phyloP scores from a whole-genome alignment of 2,329 filamentous ascomycete species.

The Colletotrichum lentis region DNA sequence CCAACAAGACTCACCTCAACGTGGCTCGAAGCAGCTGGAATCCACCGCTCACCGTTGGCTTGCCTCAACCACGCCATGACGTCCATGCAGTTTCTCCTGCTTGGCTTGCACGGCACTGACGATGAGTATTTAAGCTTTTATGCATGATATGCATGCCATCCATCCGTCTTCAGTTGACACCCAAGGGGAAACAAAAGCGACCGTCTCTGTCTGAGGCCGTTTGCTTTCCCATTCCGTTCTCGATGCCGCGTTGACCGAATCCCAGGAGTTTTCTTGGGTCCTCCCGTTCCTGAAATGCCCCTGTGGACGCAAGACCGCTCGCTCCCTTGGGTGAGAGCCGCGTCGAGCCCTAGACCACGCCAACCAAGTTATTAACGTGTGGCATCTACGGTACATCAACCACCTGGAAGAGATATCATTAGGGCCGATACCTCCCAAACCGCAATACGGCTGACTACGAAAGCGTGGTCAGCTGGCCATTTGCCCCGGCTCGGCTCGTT shows the following conservation, averaged over 20 bases:
- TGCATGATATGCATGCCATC: conserved; percentile 23
- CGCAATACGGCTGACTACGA: conserved; percentile 8
- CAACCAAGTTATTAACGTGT: background rate
- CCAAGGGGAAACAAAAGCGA: background rate
- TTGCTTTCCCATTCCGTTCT: background rate
- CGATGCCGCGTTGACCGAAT: background rate
- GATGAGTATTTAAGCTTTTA: conserved; percentile 24
- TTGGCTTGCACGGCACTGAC: conserved; percentile 7
- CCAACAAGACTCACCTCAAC: background rate
- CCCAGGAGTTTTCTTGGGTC: background rate
- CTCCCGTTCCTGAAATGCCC: background rate
- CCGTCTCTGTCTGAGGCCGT: conserved; percentile 7
- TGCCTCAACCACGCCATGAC: conserved; percentile 18
- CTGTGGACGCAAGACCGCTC: background rate
- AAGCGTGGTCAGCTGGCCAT: conserved; percentile 27
- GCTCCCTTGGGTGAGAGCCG: background rate
- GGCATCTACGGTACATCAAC: background rate
- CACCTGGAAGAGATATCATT: background rate
- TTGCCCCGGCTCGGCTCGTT: conserved; percentile 27
- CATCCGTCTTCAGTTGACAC: conserved; percentile 26
- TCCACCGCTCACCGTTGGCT: background rate
- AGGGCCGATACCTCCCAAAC: background rate
- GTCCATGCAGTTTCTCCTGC: conserved; percentile 4
- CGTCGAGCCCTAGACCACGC: background rate
- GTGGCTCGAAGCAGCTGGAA: background rate